Base-by-base conservation (phyloP, 768 basidiomycete species). In the Sporobolomyces pararoseus region DNA sequence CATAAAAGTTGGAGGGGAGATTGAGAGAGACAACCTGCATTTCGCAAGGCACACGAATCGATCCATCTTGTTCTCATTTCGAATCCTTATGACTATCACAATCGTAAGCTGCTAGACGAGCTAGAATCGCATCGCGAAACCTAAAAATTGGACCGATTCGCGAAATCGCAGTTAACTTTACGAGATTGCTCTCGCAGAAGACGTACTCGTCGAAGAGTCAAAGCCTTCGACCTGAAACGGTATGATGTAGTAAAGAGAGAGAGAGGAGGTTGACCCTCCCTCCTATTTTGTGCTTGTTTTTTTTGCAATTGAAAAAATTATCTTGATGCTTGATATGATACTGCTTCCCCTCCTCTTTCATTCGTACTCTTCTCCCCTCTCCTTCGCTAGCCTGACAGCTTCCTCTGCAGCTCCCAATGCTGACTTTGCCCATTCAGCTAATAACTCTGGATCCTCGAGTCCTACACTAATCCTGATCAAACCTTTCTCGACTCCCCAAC, bases 381-480 rank as follows among this genome's bases (percentile, higher is more conserved):
- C 65, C 50, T 58, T 52, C 54, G 61, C 65, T 12, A 66, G 39
- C 39, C 27, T 53, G 10, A 70, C 65, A 19, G 79, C 80, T 63
- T 77, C 77, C 77, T 94, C 89, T 4, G 92, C 91, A n/a, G 87
- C 88, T 51, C 81, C 81, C 66, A 96, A 72, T 37, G 93, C 91
- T 16, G 68, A 76, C 59, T 81, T 81, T 71, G 96, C 90, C 71
- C 82, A 84, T 6, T 78, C 78, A 52, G 87, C 78, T 57, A 97
- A 79, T 46, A 76, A 78, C 49, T 82, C 83, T 29, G 78, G 80
- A 13, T 90, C 86, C 80, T 98, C 95, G 84, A 92, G 82, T 12
- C 95, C 95, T n/a, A 96, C 86, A 72, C 89, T 92, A 37, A 98
- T 85, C 67, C 95, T 83, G 14, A 99, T 90, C 51, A 99, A 80